Evolutionary conservation across 495 filamentous ascomycete species (phyloP).

Genomic region (Penicillium subrubescens): DNA sequence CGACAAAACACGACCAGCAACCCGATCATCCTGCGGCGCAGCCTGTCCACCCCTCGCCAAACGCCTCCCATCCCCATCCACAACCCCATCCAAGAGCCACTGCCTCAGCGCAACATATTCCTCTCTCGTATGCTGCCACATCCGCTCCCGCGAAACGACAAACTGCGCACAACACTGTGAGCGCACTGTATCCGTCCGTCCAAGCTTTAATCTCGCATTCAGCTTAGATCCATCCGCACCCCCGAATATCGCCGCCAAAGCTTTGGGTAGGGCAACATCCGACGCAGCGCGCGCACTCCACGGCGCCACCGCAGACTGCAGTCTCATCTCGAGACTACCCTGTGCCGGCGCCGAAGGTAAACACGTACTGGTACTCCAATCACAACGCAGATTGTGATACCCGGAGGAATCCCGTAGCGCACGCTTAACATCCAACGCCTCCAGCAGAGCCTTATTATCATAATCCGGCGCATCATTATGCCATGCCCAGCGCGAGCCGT

Average conservation of each 20-base stretch:
- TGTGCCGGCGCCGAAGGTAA: slow-evolving; percentile 33
- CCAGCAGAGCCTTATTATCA: slow-evolving; percentile 44
- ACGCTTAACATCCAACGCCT: slow-evolving; percentile 31
- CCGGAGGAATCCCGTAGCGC: slow-evolving; percentile 34
- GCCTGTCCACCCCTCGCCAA: slow-evolving; percentile 12
- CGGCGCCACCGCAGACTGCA: slow-evolving; percentile 38
- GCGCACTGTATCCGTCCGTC: slow-evolving; percentile 37
- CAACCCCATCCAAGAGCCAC: slow-evolving; percentile 44
- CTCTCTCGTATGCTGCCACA: slow-evolving; percentile 37
- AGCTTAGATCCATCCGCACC: slow-evolving; percentile 8
- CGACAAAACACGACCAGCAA: slow-evolving; percentile 43
- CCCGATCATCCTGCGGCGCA: slow-evolving; percentile 40
- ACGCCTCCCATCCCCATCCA: slow-evolving; percentile 5
- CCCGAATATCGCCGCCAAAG: slow-evolving; percentile 39
- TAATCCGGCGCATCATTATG: slow-evolving; percentile 47
- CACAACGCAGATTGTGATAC: slow-evolving; percentile 50
- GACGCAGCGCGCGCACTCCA: slow-evolving; percentile 45
- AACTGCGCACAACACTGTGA: slow-evolving; percentile 53
- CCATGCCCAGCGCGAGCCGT: slow-evolving; percentile 48
- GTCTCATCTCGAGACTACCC: slow-evolving; percentile 40
- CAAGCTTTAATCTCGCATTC: slow-evolving; percentile 18
- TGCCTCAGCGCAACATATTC: slow-evolving; percentile 48
- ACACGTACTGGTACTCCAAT: slow-evolving; percentile 48
- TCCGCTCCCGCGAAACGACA: slow-evolving; percentile 35
- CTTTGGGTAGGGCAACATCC: slow-evolving; percentile 35